Base-by-base conservation (phyloP, 2,329 filamentous ascomycete genomes). In the Cladosporium sp. region DNA sequence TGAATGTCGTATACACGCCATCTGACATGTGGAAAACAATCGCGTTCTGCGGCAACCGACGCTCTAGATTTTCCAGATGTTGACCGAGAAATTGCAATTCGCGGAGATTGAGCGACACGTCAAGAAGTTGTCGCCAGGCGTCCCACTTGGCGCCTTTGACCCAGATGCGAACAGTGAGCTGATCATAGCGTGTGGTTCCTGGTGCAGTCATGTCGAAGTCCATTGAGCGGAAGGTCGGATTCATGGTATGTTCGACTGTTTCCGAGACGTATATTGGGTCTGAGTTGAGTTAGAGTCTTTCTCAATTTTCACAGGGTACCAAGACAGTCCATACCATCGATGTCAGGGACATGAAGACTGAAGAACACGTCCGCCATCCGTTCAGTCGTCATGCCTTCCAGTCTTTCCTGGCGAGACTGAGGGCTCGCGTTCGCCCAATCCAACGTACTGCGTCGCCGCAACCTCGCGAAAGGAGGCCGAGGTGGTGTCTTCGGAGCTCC, bases 221-320 rank as follows among this genome's bases (percentile, higher is more conserved):
- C 65, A 96, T 95, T 65, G 88, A 86, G 38, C 82, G 83, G 66
- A 96, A 97, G 61, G 86, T 89, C 56, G 93, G 93, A 67, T 96
- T 96, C 68, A 89, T 90, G n/a, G 88, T 84, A 62, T 83, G 83
- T 59, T 86, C 80, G 22, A 84, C 80, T 18, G 86, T 76, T 70
- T 97, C 92, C 63, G 90, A 96, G 61, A 96, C 81, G 67, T 96
- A 96, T n/a, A 96, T 72, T 0, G 92, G 90, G 13, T 89, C 84
- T 41, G 3, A 11, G 24, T 43, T 39, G 55, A 34, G 39, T 62
- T 54, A 61, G 58, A 50, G 39, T 24, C 8, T 12, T 42, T 8
- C 7, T 5, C 17, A 7, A 24, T 17, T 34, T 30, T 22, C 3
- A 30, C 7, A 15, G 4, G 7, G 12, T n/a, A n/a, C 3, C n/a